Evolutionary conservation across 2,329 filamentous ascomycete genomes (phyloP).

Genomic region (Cadophora luteo-olivacea): DNA sequence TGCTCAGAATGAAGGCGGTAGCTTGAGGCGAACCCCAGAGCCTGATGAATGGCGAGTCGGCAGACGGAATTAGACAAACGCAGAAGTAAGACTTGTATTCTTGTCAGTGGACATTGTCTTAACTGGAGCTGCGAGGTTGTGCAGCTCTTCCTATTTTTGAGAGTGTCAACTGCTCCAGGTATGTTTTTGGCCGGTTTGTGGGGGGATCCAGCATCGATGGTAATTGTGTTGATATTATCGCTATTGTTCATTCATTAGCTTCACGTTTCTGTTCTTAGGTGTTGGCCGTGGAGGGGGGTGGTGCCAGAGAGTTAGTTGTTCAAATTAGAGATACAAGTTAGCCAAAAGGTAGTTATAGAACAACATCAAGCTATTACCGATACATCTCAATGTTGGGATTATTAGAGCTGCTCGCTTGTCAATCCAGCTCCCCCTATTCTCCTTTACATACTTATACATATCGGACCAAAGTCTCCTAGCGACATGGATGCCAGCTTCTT

Average conservation of each 20-base stretch:
- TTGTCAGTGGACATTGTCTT: neutral
- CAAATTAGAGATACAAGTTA: too few relatives aligned
- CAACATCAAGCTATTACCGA: too few relatives aligned
- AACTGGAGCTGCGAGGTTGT: neutral
- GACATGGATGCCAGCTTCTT: neutral
- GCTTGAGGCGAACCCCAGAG: slow-evolving; percentile 36
- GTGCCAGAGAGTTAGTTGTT: too few relatives aligned
- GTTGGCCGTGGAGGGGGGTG: too few relatives aligned
- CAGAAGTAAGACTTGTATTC: neutral
- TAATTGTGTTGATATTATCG: neutral
- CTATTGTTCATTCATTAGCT: neutral
- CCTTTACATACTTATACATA: neutral
- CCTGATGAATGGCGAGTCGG: slow-evolving; percentile 38
- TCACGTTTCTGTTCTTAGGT: neutral
- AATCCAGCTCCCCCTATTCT: neutral
- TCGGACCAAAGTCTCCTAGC: slow-evolving; percentile 10
- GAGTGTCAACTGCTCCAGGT: neutral
- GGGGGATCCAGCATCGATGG: too few relatives aligned
- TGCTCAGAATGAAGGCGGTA: slow-evolving; percentile 31
- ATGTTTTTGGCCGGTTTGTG: neutral
- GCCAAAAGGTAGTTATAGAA: too few relatives aligned
- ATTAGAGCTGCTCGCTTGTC: too few relatives aligned
- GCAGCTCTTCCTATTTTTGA: neutral
- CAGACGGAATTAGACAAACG: slow-evolving; percentile 16
- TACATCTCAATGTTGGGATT: too few relatives aligned